Conservation (phyloP, 306 rosid species). For the Sphenostylis stenocarpa region DNA sequence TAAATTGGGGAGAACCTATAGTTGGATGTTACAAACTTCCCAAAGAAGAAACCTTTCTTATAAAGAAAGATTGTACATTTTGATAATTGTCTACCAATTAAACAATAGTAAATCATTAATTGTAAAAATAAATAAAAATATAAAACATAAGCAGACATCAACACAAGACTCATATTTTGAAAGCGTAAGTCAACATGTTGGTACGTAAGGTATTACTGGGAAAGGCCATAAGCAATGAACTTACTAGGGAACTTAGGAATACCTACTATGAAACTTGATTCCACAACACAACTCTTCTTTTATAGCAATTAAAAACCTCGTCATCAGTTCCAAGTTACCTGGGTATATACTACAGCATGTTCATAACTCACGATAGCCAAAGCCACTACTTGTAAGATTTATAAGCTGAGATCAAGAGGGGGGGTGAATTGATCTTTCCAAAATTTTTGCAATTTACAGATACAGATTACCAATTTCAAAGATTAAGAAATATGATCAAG, state of each 20-base stretch:
- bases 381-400: constrained; percentile 90
- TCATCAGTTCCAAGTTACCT: constrained; percentile 73
- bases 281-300: too few species aligned
- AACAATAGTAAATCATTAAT: not conserved
- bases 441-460: too few species aligned
- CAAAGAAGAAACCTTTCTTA: constrained; percentile 94
- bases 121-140: not conserved
- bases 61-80: constrained; percentile 89
- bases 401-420: too few species aligned
- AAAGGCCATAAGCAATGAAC: too few species aligned
- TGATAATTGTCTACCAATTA: constrained; percentile 85
- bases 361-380: constrained; percentile 89
- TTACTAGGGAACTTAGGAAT: too few species aligned
- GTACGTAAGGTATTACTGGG: too few species aligned
- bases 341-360: constrained; percentile 83
- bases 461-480: too few species aligned
- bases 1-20: constrained; percentile 66
- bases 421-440: too few species aligned
- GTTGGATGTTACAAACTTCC: constrained; percentile 96
- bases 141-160: not conserved
- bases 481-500: too few species aligned
- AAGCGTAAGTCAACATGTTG: too few species aligned
- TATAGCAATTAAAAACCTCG: constrained; percentile 94
- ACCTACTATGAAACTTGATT: too few species aligned
- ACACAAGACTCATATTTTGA: too few species aligned